These are phyloP conservation scores for Claviceps maximensis DNA, from an alignment of 2,329 filamentous ascomycete genomes.

Conservation along the genomic window DNA sequence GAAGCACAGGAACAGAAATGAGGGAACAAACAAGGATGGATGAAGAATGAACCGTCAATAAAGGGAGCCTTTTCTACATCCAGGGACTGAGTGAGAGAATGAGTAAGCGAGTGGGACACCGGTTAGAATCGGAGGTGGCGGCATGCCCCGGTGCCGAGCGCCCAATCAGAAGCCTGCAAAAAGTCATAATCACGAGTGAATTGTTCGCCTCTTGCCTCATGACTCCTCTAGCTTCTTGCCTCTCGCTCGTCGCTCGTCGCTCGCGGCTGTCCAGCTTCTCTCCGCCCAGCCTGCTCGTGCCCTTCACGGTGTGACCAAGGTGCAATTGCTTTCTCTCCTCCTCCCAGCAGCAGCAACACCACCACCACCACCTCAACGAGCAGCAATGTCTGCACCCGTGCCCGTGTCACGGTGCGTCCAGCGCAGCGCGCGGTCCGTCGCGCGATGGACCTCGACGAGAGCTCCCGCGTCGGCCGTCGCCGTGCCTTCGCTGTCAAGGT, in stretches of 20 bases:
- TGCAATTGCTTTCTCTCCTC: background rate
- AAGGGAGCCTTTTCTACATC: too few species aligned
- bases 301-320: background rate
- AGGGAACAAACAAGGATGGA: too few species aligned
- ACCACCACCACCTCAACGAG: constrained; percentile 2
- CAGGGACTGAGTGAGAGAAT: too few species aligned
- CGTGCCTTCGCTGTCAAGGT: constrained; percentile 10
- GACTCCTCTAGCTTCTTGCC: background rate
- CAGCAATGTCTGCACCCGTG: constrained; percentile 21
- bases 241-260: background rate
- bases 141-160: background rate
- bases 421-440: constrained; percentile 22
- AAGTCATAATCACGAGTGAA: constrained; percentile 2
- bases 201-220: background rate
- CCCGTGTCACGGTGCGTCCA: constrained; percentile 27
- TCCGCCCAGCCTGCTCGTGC: background rate
- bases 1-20: too few species aligned
- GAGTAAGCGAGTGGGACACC: background rate
- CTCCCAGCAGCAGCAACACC: background rate
- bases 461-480: constrained; percentile 6
- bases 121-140: constrained; percentile 1
- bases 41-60: too few species aligned
- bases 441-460: constrained; percentile 15
- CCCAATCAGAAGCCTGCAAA: constrained; percentile 6
- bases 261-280: too few species aligned